Evolutionary conservation across 2,329 filamentous ascomycete genomes (phyloP).

Genomic region (Cadophora luteo-olivacea): DNA sequence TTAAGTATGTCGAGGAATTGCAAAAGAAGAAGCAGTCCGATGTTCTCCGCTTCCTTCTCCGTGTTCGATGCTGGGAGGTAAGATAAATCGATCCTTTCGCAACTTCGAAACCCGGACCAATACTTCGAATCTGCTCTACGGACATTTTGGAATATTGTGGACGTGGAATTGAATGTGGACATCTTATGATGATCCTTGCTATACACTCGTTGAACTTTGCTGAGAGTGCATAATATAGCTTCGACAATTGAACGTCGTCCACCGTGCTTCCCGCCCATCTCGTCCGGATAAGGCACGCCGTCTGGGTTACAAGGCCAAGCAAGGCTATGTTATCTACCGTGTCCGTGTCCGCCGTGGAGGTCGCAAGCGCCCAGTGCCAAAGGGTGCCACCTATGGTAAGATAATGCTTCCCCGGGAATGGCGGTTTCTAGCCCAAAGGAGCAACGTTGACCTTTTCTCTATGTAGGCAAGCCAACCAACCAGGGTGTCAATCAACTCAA

Average conservation of each 20-base stretch:
- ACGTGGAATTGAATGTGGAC: slow-evolving; percentile 39
- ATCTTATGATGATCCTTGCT: slow-evolving; percentile 63
- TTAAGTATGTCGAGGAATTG: slow-evolving; percentile 99
- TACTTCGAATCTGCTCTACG: slow-evolving; percentile 43
- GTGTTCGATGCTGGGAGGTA: slow-evolving; percentile 99
- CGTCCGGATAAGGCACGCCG: slow-evolving; percentile 99
- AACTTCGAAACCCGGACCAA: slow-evolving; percentile 41
- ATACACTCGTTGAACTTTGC: slow-evolving; percentile 99
- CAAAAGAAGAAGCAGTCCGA: slow-evolving; percentile 99
- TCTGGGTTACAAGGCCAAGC: slow-evolving; percentile 99
- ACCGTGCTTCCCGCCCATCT: slow-evolving; percentile 97
- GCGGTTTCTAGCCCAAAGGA: neutral
- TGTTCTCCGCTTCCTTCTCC: slow-evolving; percentile 99
- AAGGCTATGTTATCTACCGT: slow-evolving; percentile 99
- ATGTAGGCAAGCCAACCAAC: slow-evolving; percentile 98
- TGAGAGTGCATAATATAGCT: slow-evolving; percentile 99
- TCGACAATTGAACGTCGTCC: slow-evolving; percentile 99
- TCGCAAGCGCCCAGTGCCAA: slow-evolving; percentile 93
- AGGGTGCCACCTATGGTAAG: slow-evolving; percentile 99
- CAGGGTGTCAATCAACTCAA: slow-evolving; percentile 99
- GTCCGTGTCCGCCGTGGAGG: slow-evolving; percentile 98
- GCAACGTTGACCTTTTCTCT: slow-evolving; percentile 11
- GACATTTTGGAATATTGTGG: slow-evolving; percentile 42
- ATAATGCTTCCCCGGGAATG: neutral
- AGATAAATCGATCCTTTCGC: slow-evolving; percentile 55